Evolutionary conservation across 176 grass and related monocot species (phyloP).

Genomic region (Bonia amplexicaulis): DNA sequence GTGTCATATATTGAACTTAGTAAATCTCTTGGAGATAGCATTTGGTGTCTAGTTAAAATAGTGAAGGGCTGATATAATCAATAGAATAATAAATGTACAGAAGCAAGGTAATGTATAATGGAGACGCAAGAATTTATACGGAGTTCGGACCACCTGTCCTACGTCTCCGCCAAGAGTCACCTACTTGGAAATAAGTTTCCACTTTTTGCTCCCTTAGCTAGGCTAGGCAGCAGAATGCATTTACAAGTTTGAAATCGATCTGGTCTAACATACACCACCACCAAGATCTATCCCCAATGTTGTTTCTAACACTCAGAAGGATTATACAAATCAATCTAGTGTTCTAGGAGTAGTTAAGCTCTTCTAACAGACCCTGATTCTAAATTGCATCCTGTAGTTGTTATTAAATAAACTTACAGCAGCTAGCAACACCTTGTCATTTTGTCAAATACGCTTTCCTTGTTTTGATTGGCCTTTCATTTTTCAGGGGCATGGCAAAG

Average conservation of each 20-base stretch:
- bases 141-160: neutral
- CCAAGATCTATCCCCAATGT: neutral
- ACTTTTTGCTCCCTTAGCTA: neutral
- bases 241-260: neutral
- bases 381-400: neutral
- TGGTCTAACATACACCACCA: neutral
- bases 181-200: neutral
- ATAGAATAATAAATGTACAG: neutral
- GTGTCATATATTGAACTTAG: neutral
- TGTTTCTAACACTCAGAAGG: neutral
- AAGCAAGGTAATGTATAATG: neutral
- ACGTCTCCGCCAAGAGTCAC: neutral
- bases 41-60: neutral
- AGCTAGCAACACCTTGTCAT: neutral
- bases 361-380: neutral
- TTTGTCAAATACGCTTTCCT: neutral
- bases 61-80: neutral
- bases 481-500: constrained; percentile 69
- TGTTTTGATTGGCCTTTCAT: neutral
- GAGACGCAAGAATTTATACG: neutral
- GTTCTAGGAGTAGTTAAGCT: neutral
- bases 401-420: neutral
- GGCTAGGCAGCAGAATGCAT: neutral
- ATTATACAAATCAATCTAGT: neutral
- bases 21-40: neutral